Percentiles rank a stretch among this genome's conserved stretches.
Evolutionary conservation across 768 basidiomycete species (phyloP).

Genomic region (Xerocomellus amylosporus): DNA sequence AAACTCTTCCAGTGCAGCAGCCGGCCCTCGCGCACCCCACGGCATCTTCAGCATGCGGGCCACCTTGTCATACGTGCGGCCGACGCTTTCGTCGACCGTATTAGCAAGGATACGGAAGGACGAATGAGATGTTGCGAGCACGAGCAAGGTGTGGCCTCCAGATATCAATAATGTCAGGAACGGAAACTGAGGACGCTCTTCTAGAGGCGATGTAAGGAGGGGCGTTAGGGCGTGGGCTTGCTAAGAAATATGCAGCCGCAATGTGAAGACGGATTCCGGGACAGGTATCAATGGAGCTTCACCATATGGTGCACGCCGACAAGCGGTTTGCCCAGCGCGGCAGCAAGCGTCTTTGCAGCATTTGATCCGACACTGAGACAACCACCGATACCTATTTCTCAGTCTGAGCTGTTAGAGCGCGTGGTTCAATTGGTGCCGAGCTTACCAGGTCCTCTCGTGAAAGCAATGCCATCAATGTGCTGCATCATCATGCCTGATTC

Average conservation of each 20-base stretch:
- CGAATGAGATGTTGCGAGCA: conserved; percentile 61
- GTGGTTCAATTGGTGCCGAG: background rate
- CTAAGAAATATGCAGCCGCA: conserved; percentile 36
- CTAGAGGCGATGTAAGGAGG: conserved; percentile 54
- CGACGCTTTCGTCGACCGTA: conserved; percentile 72
- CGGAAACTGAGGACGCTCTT: conserved; percentile 60
- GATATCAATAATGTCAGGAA: conserved; percentile 88
- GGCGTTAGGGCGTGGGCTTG: conserved; percentile 92
- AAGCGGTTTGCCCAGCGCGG: conserved; percentile 71
- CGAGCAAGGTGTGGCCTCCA: conserved; percentile 88
- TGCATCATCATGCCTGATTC: conserved; percentile 58
- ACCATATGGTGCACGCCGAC: conserved; percentile 98
- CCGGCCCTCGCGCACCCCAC: conserved; percentile 63
- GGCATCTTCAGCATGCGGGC: conserved; percentile 66
- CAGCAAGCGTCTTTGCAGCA: conserved; percentile 83
- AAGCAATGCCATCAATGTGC: conserved; percentile 85
- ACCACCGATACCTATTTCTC: conserved; percentile 61
- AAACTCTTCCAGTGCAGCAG: conserved; percentile 81
- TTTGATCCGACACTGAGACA: conserved; percentile 79
- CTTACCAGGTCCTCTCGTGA: conserved; percentile 82
- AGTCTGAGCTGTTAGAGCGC: background rate
- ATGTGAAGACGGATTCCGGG: background rate
- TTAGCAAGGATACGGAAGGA: conserved; percentile 71
- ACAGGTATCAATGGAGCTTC: conserved; percentile 8
- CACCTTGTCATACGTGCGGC: conserved; percentile 81